Evolutionary conservation across 208 protist genomes (phyloP).

Genomic region (Wallacemonas sp.): DNA sequence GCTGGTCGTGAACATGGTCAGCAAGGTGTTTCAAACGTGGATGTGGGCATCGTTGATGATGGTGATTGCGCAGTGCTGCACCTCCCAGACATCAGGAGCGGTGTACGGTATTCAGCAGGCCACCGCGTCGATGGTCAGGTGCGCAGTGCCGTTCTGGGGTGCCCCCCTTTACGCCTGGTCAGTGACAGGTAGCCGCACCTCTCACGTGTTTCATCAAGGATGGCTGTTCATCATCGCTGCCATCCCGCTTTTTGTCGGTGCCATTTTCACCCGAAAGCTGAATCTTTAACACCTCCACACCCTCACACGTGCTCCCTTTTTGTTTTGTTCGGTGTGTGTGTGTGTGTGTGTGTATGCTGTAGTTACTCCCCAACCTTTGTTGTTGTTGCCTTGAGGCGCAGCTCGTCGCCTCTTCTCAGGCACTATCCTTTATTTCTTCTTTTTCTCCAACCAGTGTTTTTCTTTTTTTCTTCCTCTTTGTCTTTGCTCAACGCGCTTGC

Average conservation of each 20-base stretch:
- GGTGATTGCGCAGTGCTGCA: conserved; percentile 34
- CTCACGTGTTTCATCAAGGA: conserved; percentile 73
- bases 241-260: conserved; percentile 36
- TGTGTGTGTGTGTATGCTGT: too few relatives aligned
- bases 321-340: too few relatives aligned
- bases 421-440: background rate
- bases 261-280: background rate
- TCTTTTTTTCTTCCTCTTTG: conserved; percentile 6
- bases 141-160: conserved; percentile 50
- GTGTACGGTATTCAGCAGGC: conserved; percentile 83
- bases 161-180: conserved; percentile 83
- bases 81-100: conserved; percentile 40
- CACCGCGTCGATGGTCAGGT: conserved; percentile 56
- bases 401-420: background rate
- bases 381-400: background rate
- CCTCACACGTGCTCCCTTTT: too few relatives aligned
- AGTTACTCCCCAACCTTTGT: background rate
- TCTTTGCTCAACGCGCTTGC: too few relatives aligned
- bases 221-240: conserved; percentile 57
- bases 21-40: conserved; percentile 63
- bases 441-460: conserved; percentile 5
- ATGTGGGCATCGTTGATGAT: conserved; percentile 58
- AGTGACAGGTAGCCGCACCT: conserved; percentile 15
- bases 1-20: conserved; percentile 35
- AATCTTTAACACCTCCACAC: too few relatives aligned